Evolutionary conservation across 352 stramenopile genomes (phyloP).

Genomic region (Blastocystis sp.): DNA sequence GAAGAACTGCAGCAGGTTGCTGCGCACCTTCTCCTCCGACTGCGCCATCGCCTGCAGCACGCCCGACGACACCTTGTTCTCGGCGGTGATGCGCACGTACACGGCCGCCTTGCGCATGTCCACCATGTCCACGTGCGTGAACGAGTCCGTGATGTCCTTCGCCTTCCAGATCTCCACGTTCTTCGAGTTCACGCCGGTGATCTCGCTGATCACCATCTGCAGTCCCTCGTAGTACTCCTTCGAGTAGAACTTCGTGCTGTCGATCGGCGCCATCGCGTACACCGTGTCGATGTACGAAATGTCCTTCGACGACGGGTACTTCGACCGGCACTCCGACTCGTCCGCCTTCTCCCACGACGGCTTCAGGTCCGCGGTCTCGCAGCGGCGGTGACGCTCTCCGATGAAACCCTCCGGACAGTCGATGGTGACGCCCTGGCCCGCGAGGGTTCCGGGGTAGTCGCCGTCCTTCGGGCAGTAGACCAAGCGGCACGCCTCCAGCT

Average conservation of each 20-base stretch:
- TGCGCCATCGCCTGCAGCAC: background rate
- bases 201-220: background rate
- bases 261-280: conserved; percentile 33
- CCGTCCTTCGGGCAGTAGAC: conserved; percentile 65
- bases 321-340: conserved; percentile 41
- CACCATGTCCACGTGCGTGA: conserved; percentile 1
- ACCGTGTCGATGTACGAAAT: conserved; percentile 56
- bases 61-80: background rate
- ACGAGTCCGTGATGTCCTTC: conserved; percentile 60
- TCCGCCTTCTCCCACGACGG: conserved; percentile 38
- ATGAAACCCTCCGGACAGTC: conserved; percentile 60
- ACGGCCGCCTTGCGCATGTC: conserved; percentile 6
- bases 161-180: conserved; percentile 56
- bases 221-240: background rate
- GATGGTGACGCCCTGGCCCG: background rate
- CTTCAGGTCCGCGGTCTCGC: conserved; percentile 25
- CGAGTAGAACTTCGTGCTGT: background rate
- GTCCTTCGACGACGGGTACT: conserved; percentile 44
- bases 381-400: conserved; percentile 58
- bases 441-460: conserved; percentile 58
- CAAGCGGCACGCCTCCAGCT: conserved; percentile 45
- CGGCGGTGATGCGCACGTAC: conserved; percentile 27
- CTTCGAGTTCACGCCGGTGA: background rate
- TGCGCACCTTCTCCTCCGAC: background rate
- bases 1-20: background rate